Evolutionary conservation across 2,329 filamentous ascomycete genomes (phyloP), one percentile per base, ranked within the genome.

Genomic region (Dendrostoma leiphaemia): DNA sequence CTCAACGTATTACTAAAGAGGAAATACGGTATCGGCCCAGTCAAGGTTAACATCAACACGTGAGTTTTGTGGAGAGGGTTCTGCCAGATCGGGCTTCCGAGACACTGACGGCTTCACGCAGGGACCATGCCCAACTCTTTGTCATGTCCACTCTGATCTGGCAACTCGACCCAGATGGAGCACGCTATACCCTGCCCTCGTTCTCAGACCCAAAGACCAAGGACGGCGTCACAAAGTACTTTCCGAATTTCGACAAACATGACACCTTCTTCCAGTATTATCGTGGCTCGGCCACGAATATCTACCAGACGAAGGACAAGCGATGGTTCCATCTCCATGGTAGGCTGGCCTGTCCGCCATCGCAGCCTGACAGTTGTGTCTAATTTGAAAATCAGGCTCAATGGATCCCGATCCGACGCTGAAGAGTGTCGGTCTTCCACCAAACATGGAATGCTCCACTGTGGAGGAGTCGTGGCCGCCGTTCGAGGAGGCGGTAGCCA

Each of bases 1-100:
- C 59, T 80, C 26, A 74, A 72, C 45, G 67, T 69, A 1, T 62
- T 81, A 9, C 51, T 80, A 7, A 68, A 70, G 46, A 66, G 66
- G n/a, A 79, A 79, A 56, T 80, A 81, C 56, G 64, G 64, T 0
- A 24, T 71, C 4, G 64, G 69, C 13, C 68, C 74, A 0, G 63
- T 69, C 17, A 65, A 71, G 19, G 66, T 76, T 6, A 65, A 69
- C 1, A 79, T 81, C 54, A 74, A 80, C 56, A 79, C 76, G 50
- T 52, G 37, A n/a, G 41, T 28, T 4, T 28, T 21, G 19, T 13
- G 4, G 21, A 12, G 28, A 24, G 23, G 10, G 71, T 74, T 48
- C 61, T 68, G 54, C 47, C 38, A 2, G 47, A 58, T 29, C 38
- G 46, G n/a, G 5, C 46, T 56, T 7, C 23, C n/a, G 23, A n/a